Conservation (phyloP, 176 grass and related monocot genomes). For the Juncus effusus region DNA sequence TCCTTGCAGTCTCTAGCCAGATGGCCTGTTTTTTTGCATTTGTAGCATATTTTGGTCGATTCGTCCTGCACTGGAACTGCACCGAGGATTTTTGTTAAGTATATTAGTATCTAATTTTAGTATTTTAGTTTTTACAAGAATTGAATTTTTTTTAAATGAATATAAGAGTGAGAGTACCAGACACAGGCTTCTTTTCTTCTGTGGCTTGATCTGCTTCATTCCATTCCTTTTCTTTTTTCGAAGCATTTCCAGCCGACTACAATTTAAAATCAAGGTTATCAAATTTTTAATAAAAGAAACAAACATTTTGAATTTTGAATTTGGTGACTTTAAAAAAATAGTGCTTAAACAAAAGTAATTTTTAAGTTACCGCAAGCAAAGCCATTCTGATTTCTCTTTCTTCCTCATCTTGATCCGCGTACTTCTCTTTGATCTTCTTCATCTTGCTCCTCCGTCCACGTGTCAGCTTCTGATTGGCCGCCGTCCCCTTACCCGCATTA, state of each 20-base stretch:
- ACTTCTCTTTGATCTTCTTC: conserved; percentile 99
- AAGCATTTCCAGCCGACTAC: conserved; percentile 82
- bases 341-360: background rate
- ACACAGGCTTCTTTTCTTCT: conserved; percentile 37
- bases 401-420: conserved; percentile 93
- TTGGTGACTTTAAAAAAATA: conserved; percentile 9
- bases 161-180: conserved; percentile 4
- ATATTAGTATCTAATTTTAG: background rate
- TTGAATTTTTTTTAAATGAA: background rate
- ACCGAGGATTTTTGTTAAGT: background rate
- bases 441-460: conserved; percentile 86
- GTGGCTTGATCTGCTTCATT: conserved; percentile 35
- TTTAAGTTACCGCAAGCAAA: conserved; percentile 67
- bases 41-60: conserved; percentile 78
- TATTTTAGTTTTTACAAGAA: background rate
- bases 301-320: conserved; percentile 1
- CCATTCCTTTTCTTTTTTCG: conserved; percentile 65
- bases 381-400: conserved; percentile 93
- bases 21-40: conserved; percentile 90
- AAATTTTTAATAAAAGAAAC: background rate
- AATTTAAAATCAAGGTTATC: conserved; percentile 3
- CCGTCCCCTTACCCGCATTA: conserved; percentile 33
- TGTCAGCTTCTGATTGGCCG: conserved; percentile 53
- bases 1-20: conserved; percentile 92
- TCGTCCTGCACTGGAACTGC: conserved; percentile 52